These are phyloP conservation scores for Ensete ventricosum DNA, from an alignment of 176 grass and related monocot species.

Conservation along the genomic window DNA sequence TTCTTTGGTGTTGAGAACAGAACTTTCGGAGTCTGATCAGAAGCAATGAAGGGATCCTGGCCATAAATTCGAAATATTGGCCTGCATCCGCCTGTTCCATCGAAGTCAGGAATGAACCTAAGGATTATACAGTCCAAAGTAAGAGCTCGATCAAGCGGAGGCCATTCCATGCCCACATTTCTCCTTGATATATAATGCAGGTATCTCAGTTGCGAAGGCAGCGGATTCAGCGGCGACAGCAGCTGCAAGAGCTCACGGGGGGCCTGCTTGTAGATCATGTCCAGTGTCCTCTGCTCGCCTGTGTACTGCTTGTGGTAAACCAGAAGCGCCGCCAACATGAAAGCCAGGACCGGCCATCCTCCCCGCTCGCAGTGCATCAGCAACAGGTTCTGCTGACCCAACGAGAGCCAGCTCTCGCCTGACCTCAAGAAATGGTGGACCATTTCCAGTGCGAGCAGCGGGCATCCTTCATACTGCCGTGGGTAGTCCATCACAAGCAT, in stretches of 20 bases:
- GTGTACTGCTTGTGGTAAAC: slow-evolving; percentile 85
- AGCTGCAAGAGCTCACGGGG: slow-evolving; percentile 71
- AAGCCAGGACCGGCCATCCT: slow-evolving; percentile 86
- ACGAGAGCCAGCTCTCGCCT: slow-evolving; percentile 86
- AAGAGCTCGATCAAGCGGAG: slow-evolving; percentile 71
- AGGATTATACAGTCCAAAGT: slow-evolving; percentile 93
- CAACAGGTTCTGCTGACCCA: slow-evolving; percentile 78
- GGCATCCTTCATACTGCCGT: slow-evolving; percentile 82
- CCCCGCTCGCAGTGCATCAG: slow-evolving; percentile 91
- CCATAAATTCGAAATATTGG: slow-evolving; percentile 95
- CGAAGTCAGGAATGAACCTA: slow-evolving; percentile 56
- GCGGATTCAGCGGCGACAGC: slow-evolving; percentile 69
- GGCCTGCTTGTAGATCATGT: slow-evolving; percentile 97
- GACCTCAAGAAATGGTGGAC: slow-evolving; percentile 90
- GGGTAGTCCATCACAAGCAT: slow-evolving; percentile 97
- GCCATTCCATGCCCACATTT: slow-evolving; percentile 78
- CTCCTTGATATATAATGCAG: slow-evolving; percentile 86
- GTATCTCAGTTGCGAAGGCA: slow-evolving; percentile 94
- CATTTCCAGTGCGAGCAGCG: slow-evolving; percentile 82
- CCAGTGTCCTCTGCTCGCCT: slow-evolving; percentile 74
- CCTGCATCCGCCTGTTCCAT: slow-evolving; percentile 66
- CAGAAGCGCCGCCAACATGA: slow-evolving; percentile 84
- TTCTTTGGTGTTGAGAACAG: slow-evolving; percentile 76
- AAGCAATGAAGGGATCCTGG: slow-evolving; percentile 64
- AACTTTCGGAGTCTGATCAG: slow-evolving; percentile 49